A percentile compares a stretch with the other conserved stretches of the same genome.
phyloP scores from a whole-genome alignment of 2,329 filamentous ascomycete species.

The Penicillium aurantiogriseum region DNA sequence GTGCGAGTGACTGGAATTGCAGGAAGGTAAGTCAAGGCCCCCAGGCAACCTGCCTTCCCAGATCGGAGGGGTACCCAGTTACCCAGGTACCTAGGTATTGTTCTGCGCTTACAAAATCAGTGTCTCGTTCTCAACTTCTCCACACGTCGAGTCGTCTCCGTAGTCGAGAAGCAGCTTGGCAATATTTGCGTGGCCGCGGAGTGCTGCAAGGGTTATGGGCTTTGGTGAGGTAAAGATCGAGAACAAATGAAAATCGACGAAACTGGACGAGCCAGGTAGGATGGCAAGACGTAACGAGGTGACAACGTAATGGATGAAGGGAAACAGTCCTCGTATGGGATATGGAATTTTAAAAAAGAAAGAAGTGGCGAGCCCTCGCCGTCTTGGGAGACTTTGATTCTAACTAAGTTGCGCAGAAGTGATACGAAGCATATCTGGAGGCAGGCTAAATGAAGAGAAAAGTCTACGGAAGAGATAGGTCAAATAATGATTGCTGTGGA shows the following conservation, averaged over 20 bases:
- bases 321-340: no score
- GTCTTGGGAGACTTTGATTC: neutral
- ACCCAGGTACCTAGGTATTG: neutral
- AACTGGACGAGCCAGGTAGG: no score
- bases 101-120: slow-evolving; percentile 34
- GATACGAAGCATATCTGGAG: neutral
- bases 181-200: no score
- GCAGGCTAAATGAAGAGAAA: neutral
- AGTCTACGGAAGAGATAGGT: neutral
- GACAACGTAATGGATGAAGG: neutral
- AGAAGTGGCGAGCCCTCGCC: neutral
- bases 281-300: neutral
- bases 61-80: no score
- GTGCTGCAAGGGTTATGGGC: no score
- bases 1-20: slow-evolving; percentile 57
- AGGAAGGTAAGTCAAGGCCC: slow-evolving; percentile 42
- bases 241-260: no score
- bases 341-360: no score
- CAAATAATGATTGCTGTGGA: neutral
- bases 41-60: neutral
- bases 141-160: slow-evolving; percentile 35
- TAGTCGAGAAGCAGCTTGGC: no score
- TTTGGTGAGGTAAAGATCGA: no score
- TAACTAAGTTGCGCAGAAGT: neutral
- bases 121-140: slow-evolving; percentile 59